Evolutionary conservation across 2,329 filamentous ascomycete genomes (phyloP), one percentile per base, ranked within the genome.

Genomic region (Xylariaceae sp.): DNA sequence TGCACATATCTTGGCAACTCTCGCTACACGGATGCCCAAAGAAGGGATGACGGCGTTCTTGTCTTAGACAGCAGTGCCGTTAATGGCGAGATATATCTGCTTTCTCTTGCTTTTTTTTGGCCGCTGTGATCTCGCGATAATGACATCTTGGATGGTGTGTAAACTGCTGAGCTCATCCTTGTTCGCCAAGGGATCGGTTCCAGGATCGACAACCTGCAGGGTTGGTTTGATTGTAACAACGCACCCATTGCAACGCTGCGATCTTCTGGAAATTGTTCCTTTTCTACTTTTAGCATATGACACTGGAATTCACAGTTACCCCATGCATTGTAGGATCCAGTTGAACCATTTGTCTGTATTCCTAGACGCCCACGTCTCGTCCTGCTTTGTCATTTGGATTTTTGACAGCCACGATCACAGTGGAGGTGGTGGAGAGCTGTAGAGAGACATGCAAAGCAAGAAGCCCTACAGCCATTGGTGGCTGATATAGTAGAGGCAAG

Each of bases 201-300:
- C 40, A 48, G 40, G 58, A 61, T 61, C 58, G 50, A 58, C 55
- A 45, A 46, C 28, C 33, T 39, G 44, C 58, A 53, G 58, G 56
- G 40, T 45, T 33, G 19, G 48, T 43, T 60, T 58, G 41, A 54
- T 58, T 60, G 40, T 53, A 45, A 48, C 45, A 19, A 48, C 31
- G 36, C 44, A 49, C 17, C 56, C 36, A 37, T 53, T 57, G 56
- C 46, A 41, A 57, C 53, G 57, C 50, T 57, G 33, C 43, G 16
- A 51, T 55, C 33, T 62, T 60, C 53, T 60, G 57, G 60, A 62
- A 61, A 62, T 62, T 56, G 50, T 62, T 26, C 28, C n/a, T 16
- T 52, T 62, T 57, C 57, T 60, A 56, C 53, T 62, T 57, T 57
- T 57, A 56, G 48, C 47, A 61, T 40, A 26, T 16, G 37, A 53